Conservation (phyloP, 2,329 filamentous ascomycete genomes). For the Aspergillus uvarum region DNA sequence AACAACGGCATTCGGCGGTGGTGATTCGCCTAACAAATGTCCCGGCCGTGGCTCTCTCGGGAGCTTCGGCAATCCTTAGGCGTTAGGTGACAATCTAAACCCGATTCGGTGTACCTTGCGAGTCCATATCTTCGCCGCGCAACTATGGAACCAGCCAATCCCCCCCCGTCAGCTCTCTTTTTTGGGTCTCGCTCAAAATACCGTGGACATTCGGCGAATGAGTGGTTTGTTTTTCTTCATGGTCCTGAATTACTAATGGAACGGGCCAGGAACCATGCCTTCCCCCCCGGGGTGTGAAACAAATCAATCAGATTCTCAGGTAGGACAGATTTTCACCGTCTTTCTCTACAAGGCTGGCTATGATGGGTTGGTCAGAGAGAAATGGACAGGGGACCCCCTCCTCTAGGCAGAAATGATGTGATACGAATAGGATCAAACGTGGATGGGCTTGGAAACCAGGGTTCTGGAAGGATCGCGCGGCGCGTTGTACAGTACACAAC, state of each 20-base stretch:
- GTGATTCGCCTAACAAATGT: neutral
- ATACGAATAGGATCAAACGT: neutral
- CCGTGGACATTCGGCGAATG: slow-evolving; percentile 7
- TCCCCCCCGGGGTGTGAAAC: neutral
- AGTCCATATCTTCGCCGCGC: slow-evolving; percentile 11
- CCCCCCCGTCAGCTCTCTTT: neutral
- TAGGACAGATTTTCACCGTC: neutral
- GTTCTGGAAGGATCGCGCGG: neutral
- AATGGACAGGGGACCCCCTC: too few relatives aligned
- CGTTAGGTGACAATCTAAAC: slow-evolving; percentile 23
- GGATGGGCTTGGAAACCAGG: neutral
- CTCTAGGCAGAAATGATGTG: neutral
- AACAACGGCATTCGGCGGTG: neutral
- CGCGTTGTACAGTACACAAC: neutral
- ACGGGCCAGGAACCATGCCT: neutral
- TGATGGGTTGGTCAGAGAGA: neutral
- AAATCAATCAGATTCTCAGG: neutral
- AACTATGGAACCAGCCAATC: neutral
- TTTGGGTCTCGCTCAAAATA: slow-evolving; percentile 1
- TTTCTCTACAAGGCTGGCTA: neutral
- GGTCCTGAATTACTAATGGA: neutral
- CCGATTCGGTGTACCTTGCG: slow-evolving; percentile 28
- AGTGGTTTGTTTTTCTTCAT: neutral
- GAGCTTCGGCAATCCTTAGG: neutral
- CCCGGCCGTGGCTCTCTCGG: neutral